Conservation (phyloP, 305 asterid genomes). For the Fraxinus velutina region DNA sequence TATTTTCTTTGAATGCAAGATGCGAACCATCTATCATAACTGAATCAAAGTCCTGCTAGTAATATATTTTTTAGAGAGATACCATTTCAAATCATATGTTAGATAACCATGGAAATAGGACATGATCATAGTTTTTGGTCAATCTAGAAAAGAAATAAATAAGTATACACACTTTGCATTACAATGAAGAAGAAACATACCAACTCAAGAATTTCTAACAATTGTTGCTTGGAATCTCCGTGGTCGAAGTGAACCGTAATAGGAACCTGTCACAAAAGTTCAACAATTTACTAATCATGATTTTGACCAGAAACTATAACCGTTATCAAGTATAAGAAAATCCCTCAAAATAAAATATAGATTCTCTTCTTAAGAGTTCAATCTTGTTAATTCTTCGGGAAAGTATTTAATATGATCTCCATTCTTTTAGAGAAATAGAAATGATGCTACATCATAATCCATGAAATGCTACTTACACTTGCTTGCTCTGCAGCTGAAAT, state of each 20-base stretch:
- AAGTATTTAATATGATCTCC: neutral
- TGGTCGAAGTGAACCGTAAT: constrained; percentile 95
- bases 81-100: constrained; percentile 3
- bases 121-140: constrained; percentile 14
- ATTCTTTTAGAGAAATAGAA: constrained; percentile 1
- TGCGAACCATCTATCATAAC: constrained; percentile 96
- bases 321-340: neutral
- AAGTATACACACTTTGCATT: neutral
- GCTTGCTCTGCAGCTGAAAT: constrained; percentile 83
- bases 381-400: neutral
- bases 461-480: constrained; percentile 52
- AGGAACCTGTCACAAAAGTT: constrained; percentile 65
- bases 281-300: constrained; percentile 2
- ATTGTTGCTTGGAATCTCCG: constrained; percentile 79
- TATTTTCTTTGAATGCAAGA: constrained; percentile 67
- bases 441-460: constrained; percentile 18
- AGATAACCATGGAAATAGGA: constrained; percentile 2
- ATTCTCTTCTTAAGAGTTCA: neutral
- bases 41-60: constrained; percentile 79
- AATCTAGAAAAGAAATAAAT: neutral
- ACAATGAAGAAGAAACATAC: constrained; percentile 42
- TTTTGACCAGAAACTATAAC: neutral
- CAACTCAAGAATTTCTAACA: constrained; percentile 78
- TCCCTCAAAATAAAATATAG: neutral
- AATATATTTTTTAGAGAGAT: constrained; percentile 6